These are phyloP conservation scores for Mucor circinelloides DNA, from an alignment of 371 early-diverging fungal species.

Conservation along the genomic window DNA sequence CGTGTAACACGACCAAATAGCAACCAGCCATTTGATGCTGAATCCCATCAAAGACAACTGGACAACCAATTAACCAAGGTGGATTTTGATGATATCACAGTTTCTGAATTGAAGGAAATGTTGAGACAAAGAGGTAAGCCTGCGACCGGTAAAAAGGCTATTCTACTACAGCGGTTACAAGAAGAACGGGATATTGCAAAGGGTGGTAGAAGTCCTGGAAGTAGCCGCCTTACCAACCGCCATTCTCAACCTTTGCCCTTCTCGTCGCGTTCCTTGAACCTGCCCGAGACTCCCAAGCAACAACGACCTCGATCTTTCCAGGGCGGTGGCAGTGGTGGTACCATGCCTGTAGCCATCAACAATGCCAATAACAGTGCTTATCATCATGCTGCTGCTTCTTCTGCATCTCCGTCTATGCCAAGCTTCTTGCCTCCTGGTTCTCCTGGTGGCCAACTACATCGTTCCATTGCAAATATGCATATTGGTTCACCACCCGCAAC, in stretches of 20 bases:
- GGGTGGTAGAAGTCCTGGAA: slow-evolving; percentile 9
- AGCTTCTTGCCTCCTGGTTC: slow-evolving; percentile 17
- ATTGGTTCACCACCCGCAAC: slow-evolving; percentile 33
- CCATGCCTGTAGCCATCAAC: slow-evolving; percentile 1
- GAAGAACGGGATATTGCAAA: slow-evolving; percentile 50
- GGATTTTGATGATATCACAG: slow-evolving; percentile 79
- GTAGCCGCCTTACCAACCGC: slow-evolving; percentile 3
- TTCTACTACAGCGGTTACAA: slow-evolving; percentile 62
- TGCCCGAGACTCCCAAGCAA: neutral
- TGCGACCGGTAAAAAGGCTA: slow-evolving; percentile 74
- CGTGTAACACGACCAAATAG: slow-evolving; percentile 30
- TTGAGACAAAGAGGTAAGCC: slow-evolving; percentile 70
- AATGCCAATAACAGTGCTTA: neutral
- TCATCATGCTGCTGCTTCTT: slow-evolving; percentile 15
- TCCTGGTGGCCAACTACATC: slow-evolving; percentile 30
- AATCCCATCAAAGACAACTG: slow-evolving; percentile 51
- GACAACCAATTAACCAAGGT: slow-evolving; percentile 68
- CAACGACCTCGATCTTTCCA: slow-evolving; percentile 16
- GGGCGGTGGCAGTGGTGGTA: slow-evolving; percentile 8
- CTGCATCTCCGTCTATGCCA: slow-evolving; percentile 21
- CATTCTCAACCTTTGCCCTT: slow-evolving; percentile 30
- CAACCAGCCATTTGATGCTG: slow-evolving; percentile 41
- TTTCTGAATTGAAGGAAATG: slow-evolving; percentile 77
- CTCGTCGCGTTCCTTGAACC: neutral
- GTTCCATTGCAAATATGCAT: slow-evolving; percentile 36